A percentile compares a stretch with the other conserved stretches of the same genome.
phyloP scores from a whole-genome alignment of 805 yeast genomes.

The Diddensiella caesifluorescens region DNA sequence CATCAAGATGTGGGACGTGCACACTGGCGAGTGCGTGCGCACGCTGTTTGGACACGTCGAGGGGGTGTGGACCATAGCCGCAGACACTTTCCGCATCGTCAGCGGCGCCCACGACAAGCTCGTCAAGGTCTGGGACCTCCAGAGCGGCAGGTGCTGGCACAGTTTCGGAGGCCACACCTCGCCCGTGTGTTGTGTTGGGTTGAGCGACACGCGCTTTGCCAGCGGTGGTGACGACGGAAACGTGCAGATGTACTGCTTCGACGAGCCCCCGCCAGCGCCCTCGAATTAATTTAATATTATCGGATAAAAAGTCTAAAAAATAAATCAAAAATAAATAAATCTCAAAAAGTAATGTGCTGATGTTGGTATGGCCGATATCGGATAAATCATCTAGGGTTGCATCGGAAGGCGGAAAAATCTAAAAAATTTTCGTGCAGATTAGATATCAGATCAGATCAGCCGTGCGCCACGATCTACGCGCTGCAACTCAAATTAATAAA shows the following conservation, averaged over 20 bases:
- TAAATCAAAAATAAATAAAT: too few species aligned
- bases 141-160: constrained; percentile 89
- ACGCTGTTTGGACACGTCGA: constrained; percentile 98
- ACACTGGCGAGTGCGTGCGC: constrained; percentile 79
- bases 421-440: too few species aligned
- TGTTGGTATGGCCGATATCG: too few species aligned
- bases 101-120: constrained; percentile 91
- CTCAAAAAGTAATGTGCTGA: too few species aligned
- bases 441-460: too few species aligned
- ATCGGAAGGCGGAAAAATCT: too few species aligned
- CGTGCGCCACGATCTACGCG: too few species aligned
- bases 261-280: too few species aligned
- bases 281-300: too few species aligned
- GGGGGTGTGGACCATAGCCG: constrained; percentile 96
- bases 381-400: too few species aligned
- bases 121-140: constrained; percentile 93
- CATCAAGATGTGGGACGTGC: constrained; percentile 86
- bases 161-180: constrained; percentile 72
- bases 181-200: constrained; percentile 60
- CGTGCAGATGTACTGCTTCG: constrained; percentile 81
- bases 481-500: too few species aligned
- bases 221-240: constrained; percentile 87
- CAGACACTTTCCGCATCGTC: constrained; percentile 90
- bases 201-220: constrained; percentile 84
- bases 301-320: too few species aligned